Base-by-base conservation (phyloP, 2,329 filamentous ascomycete species). In the Aspergillus quadrilineatus region DNA sequence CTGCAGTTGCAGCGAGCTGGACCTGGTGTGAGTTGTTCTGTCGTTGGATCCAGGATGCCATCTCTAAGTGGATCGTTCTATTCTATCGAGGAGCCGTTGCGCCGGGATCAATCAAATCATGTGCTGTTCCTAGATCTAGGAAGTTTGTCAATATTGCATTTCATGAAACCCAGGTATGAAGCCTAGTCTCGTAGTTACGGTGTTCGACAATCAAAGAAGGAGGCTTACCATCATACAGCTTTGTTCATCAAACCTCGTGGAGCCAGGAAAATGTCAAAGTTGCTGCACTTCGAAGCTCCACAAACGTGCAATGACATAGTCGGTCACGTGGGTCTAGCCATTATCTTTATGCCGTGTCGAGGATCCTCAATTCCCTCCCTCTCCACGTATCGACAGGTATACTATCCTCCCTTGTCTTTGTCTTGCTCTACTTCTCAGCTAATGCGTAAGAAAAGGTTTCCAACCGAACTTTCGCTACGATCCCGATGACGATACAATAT, bases 1-100 rank as follows among this genome's bases (percentile, higher is more conserved):
- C 70, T 28, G 75, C 75, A 4, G 74, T 74, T 30, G 73, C 72
- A 44, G 70, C 72, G 58, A 79, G 70, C 66, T 79, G 77, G 15
- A 70, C 65, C 53, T 73, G 67, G 48, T 76, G 73, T n/a, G 74
- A 73, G 52, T 69, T 68, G 53, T 68, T 65, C 51, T 77, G 74
- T 15, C 74, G 69, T 56, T 78, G 72, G 39, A 79, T 62, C 76
- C 76, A 79, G 46, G 73, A 74, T 37, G 75, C 68, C 75, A 79
- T 77, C 41, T 56, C 43, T 41, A n/a, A 4, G 28, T 28, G n/a
- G 14, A 9, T 43, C 3, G 12, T 17, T 49, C 14, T 47, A 7
- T 46, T 30, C 4, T 49, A 15, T 8, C 22, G 36, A 37, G 36
- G 28, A 14, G 30, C 29, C 36, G 17, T 17, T 44, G 34, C 46